phyloP scores from a whole-genome alignment of 176 grass and related monocot species.

The Avena insularis region DNA sequence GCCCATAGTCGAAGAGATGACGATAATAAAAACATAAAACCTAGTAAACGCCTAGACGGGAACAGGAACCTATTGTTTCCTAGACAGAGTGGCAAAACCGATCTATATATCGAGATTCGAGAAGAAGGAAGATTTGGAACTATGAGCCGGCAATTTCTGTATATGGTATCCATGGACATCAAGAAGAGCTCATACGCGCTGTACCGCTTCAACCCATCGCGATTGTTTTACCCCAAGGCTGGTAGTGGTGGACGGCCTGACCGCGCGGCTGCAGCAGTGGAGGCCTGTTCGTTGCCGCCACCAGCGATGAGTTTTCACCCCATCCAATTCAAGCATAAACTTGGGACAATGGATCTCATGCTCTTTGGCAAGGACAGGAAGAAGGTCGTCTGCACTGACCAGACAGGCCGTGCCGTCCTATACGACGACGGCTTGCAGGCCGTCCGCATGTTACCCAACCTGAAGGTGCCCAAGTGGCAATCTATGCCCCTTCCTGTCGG shows the following conservation, averaged over 20 bases:
- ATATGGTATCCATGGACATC: not conserved
- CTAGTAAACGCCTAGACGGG: too few species aligned
- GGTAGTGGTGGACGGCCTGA: not conserved
- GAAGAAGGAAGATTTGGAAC: not conserved
- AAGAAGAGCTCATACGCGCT: not conserved
- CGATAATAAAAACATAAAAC: too few species aligned
- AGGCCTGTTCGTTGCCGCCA: not conserved
- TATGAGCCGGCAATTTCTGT: not conserved
- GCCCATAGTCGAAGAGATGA: too few species aligned
- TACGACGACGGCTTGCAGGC: constrained; percentile 1
- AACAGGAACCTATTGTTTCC: not conserved
- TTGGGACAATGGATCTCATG: not conserved
- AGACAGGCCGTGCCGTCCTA: not conserved
- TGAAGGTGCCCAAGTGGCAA: not conserved
- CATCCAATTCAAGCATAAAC: not conserved
- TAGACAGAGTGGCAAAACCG: not conserved
- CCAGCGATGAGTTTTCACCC: not conserved
- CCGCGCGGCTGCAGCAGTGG: not conserved
- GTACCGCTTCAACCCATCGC: constrained; percentile 1
- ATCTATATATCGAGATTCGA: not conserved
- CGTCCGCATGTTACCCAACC: constrained; percentile 11
- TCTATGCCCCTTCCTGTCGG: not conserved
- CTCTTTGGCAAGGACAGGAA: not conserved
- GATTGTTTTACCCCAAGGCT: not conserved
- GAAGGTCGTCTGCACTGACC: not conserved